Evolutionary conservation across 345 rosid genomes (phyloP).

Genomic region (Sonneratia alba): DNA sequence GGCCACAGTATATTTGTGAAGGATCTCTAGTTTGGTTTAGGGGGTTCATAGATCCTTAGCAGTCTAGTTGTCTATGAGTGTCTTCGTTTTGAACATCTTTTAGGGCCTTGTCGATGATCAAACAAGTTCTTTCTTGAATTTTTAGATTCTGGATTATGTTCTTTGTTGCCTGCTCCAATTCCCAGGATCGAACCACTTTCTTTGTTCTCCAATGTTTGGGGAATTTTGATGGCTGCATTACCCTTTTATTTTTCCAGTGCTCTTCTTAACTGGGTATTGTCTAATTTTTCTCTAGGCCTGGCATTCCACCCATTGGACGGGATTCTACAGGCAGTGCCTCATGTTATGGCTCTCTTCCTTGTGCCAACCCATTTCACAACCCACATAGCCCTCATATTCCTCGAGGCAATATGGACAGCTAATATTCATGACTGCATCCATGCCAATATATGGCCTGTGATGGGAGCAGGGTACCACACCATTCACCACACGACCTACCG

Average conservation of each 20-base stretch:
- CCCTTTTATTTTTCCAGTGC: background rate
- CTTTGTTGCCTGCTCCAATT: no score
- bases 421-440: conserved; percentile 95
- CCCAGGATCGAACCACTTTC: no score
- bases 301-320: conserved; percentile 93
- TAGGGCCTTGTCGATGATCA: background rate
- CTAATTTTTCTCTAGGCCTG: conserved; percentile 42
- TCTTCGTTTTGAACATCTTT: background rate
- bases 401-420: conserved; percentile 85
- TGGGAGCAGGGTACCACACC: conserved; percentile 99
- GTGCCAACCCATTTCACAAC: conserved; percentile 76
- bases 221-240: background rate
- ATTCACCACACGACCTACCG: conserved; percentile 92
- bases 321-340: conserved; percentile 84
- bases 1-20: background rate
- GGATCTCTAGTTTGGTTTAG: background rate
- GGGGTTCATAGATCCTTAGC: background rate
- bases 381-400: conserved; percentile 60
- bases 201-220: no score
- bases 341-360: conserved; percentile 57
- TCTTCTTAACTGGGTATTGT: background rate
- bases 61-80: background rate
- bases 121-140: background rate
- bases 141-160: no score
- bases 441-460: conserved; percentile 69